Base-by-base conservation (phyloP, 208 protist species). In the Trypanosomatidae sp. region DNA sequence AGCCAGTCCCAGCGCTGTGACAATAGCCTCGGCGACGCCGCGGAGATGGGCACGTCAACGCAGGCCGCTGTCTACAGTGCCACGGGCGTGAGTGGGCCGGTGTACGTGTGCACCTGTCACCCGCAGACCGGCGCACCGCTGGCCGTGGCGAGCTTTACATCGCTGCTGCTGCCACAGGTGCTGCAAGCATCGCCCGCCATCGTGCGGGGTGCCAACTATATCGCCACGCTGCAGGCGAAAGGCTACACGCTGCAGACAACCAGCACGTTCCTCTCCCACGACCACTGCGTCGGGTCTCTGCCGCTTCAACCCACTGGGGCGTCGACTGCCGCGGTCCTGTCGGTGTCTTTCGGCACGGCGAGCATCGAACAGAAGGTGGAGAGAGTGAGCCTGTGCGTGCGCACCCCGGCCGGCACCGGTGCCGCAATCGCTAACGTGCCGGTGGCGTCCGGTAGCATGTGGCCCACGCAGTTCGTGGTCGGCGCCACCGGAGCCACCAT, bases 51-150 rank as follows among this genome's bases (percentile, higher is more conserved):
- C 56, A 71, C 74, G 64, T 33, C 76, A 5, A n/a, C 66, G 12
- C 62, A 55, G 39, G 62, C 52, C 53, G 71, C 73, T 6, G 43
- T 71, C 30, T 82, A 82, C 77, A 76, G 59, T 52, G 10, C 62
- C n/a, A 70, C 72, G 10, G 82, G 66, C 33, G 56, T 84, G 19
- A 75, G 68, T 41, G 86, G 86, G 15, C 19, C 82, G 22, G 82
- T 83, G 62, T 91, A 82, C 66, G 59, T 91, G 28, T 91, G 87
- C 77, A 79, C 80, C 65, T 56, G 66, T 15, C 30, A 58, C 47
- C 73, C 44, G 44, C 9, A 65, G 46, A 55, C 10, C 66, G 60
- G 28, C 50, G 62, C 25, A 39, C 55, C 74, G 46, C 53, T 86
- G 2, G 59, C 83, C 47, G 65, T 88, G n/a, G 83, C 71, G 33